A percentile compares a stretch with the other conserved stretches of the same genome.
Conservation (phyloP, 768 basidiomycete species). For the Rhodotorula graminis region DNA sequence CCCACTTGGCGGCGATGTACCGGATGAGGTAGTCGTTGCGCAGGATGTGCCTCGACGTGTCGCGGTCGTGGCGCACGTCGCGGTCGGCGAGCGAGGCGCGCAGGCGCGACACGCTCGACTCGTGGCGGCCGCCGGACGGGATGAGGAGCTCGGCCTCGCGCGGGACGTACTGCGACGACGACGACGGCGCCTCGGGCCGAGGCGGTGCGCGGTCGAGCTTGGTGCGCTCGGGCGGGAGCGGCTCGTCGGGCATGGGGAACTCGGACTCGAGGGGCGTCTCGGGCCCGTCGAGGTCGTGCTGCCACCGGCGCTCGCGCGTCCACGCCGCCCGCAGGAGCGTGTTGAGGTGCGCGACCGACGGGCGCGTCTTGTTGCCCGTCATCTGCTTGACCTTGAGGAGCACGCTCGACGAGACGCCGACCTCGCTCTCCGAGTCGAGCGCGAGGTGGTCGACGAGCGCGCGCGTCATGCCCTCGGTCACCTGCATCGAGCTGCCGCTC, state of each 20-base stretch:
- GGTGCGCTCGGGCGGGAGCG: background rate
- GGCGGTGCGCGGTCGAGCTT: background rate
- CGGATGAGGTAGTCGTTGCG: slow-evolving; percentile 43
- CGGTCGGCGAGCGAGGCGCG: slow-evolving; percentile 21
- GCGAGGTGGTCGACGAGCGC: slow-evolving; percentile 24
- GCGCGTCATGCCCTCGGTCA: slow-evolving; percentile 25
- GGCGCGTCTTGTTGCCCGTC: slow-evolving; percentile 3
- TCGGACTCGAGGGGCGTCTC: slow-evolving; percentile 14
- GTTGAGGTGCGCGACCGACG: slow-evolving; percentile 19
- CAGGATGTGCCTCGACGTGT: slow-evolving; percentile 50
- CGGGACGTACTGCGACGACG: background rate
- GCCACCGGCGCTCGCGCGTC: slow-evolving; percentile 18
- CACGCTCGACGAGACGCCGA: slow-evolving; percentile 2
- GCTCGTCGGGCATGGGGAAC: slow-evolving; percentile 8
- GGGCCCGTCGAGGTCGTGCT: background rate
- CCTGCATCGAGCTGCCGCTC: background rate
- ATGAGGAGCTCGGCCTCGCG: slow-evolving; percentile 11
- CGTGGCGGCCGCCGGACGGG: background rate
- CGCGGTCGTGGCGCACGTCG: background rate
- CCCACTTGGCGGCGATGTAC: slow-evolving; percentile 35
- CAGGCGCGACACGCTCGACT: slow-evolving; percentile 7
- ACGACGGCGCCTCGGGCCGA: background rate
- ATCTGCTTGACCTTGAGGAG: slow-evolving; percentile 15
- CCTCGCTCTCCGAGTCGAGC: slow-evolving; percentile 7
- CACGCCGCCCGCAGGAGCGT: slow-evolving; percentile 28